Base-by-base conservation (phyloP, 306 rosid genomes). In the Sophora flavescens region DNA sequence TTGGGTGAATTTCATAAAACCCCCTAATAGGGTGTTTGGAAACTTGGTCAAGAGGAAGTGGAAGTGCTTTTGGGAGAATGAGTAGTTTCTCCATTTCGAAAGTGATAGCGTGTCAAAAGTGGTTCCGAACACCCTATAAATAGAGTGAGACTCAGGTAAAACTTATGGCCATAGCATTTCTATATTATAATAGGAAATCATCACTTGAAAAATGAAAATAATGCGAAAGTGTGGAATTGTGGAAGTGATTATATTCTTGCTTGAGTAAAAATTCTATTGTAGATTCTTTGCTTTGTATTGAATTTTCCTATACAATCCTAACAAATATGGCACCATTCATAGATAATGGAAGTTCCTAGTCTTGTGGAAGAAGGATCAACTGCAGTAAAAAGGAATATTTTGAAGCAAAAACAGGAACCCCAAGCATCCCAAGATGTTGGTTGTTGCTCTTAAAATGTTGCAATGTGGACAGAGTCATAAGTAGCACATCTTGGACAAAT, bases 321-420 rank as follows among this genome's bases (percentile, higher is more conserved):
- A 85, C 51, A 17, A 78, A 47, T 54, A 63, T 69, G 48, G 38
- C 36, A 59, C 72, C 38, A 75, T 75, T 78, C 52, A 61, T 77
- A 93, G 98, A 92, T 92, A 78, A 91, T 88, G 98, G 99, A 91
- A 85, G 88, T 85, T 81, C 99, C 99, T 6, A 89, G 92, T 74
- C 98, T 96, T 8, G 52, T 91, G 83, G 95, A 92, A 83, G 96
- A 91, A 87, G 98, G 96, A 52, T 89, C 99, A 16, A 85, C 73
- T 57, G 80, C 63, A 36, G 84, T 79, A 45, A 95, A 90, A 83
- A 85, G 90, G 82, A 91, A 81, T 66, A 80, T 86, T 68, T 71
- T 88, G 68, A 88, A 90, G 91, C 97, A 56, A 76, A 86, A 86
- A 53, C 92, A 72, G 60, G 90, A 87, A 78, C 72, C 84, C 18